Conservation (phyloP, 345 rosid species). For the Pistacia integerrima region DNA sequence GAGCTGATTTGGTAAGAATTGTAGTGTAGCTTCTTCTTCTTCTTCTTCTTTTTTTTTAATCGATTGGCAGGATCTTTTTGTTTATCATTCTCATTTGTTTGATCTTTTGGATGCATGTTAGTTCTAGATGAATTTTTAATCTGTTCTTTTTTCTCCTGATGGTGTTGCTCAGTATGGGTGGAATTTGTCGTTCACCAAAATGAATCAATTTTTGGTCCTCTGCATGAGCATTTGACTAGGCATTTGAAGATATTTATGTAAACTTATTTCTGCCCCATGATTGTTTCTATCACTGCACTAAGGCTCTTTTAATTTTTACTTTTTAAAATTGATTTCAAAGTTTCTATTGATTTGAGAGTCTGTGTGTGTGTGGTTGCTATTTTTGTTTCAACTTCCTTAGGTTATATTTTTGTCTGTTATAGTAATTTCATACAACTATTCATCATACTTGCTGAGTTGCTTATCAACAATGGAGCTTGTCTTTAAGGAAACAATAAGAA, state of each 20-base stretch:
- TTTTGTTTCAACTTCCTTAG: neutral
- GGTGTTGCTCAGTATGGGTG: neutral
- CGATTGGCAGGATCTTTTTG: neutral
- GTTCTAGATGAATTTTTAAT: neutral
- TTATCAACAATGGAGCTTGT: neutral
- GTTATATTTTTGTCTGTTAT: neutral
- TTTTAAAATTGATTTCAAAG: neutral
- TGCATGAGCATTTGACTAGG: neutral
- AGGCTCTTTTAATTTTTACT: neutral
- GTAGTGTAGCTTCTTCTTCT: neutral
- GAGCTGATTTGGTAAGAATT: constrained; percentile 88
- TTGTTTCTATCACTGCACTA: neutral
- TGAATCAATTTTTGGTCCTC: neutral
- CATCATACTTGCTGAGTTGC: neutral
- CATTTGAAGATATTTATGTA: neutral
- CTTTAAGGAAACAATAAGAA: neutral
- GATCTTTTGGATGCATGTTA: neutral
- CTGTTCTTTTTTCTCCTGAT: neutral
- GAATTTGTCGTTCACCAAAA: neutral
- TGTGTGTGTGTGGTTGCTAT: too few relatives aligned
- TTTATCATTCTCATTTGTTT: neutral
- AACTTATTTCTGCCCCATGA: neutral
- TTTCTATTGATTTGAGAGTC: neutral
- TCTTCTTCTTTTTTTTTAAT: neutral
- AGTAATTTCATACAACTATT: too few relatives aligned